phyloP scores from a whole-genome alignment of 2,329 filamentous ascomycete genomes.

The Aspergillus carbonarius region DNA sequence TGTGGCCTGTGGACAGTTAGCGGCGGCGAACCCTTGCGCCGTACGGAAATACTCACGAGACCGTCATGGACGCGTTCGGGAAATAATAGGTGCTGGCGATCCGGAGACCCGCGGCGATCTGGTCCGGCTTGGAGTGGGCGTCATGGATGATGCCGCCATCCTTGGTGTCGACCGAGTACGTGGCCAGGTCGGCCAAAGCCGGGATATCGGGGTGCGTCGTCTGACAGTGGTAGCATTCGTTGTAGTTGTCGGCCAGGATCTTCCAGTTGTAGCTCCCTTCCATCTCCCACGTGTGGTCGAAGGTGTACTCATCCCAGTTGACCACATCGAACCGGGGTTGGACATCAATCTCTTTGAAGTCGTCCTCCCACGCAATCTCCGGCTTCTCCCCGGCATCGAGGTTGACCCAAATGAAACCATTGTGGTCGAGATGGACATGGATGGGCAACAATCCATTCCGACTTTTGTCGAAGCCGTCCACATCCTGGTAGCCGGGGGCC shows the following conservation, averaged over 20 bases:
- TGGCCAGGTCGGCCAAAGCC: slow-evolving; percentile 53
- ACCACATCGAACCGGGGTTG: slow-evolving; percentile 49
- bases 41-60: slow-evolving; percentile 26
- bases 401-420: slow-evolving; percentile 61
- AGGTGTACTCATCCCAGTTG: slow-evolving; percentile 55
- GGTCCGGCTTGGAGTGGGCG: slow-evolving; percentile 45
- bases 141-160: slow-evolving; percentile 53
- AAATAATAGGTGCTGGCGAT: slow-evolving; percentile 36
- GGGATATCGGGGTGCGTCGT: slow-evolving; percentile 25
- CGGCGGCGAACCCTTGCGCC: too few species aligned
- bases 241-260: slow-evolving; percentile 63
- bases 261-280: slow-evolving; percentile 62
- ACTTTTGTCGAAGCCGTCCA: slow-evolving; percentile 55
- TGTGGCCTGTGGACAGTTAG: slow-evolving; percentile 39
- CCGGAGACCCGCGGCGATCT: slow-evolving; percentile 48
- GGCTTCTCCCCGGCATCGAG: slow-evolving; percentile 48
- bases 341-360: slow-evolving; percentile 51
- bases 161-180: slow-evolving; percentile 53
- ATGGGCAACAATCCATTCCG: slow-evolving; percentile 57
- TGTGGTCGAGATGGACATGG: slow-evolving; percentile 54
- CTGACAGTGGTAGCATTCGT: slow-evolving; percentile 42
- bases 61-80: slow-evolving; percentile 35
- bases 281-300: slow-evolving; percentile 60
- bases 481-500: slow-evolving; percentile 57
- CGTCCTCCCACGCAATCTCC: slow-evolving; percentile 54